These are phyloP conservation scores for Neonectria ditissima DNA, from an alignment of 2,329 filamentous ascomycete genomes.

Conservation along the genomic window DNA sequence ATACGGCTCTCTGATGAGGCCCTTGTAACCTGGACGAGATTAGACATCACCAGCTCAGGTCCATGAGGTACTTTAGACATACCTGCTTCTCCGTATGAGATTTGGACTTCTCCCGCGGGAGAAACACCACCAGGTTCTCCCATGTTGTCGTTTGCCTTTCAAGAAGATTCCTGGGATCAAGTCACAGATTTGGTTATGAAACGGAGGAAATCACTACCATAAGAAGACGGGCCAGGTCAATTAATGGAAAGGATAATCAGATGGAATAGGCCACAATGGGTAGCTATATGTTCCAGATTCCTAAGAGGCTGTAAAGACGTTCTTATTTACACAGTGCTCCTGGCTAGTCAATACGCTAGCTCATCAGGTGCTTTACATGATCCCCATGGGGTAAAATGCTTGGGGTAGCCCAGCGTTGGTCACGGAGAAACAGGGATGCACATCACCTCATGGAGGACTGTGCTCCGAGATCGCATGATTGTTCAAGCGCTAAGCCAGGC, in stretches of 20 bases:
- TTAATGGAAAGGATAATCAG: not conserved
- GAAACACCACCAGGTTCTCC: conserved; percentile 11
- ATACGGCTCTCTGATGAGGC: conserved; percentile 20
- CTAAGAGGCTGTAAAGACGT: not conserved
- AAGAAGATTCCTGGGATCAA: not conserved
- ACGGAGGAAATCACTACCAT: no score
- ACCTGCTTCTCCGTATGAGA: conserved; percentile 22
- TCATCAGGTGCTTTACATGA: not conserved
- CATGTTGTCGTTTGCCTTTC: not conserved
- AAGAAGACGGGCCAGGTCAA: not conserved
- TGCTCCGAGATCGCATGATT: conserved; percentile 24
- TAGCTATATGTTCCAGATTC: conserved; percentile 11
- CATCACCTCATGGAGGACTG: conserved; percentile 1
- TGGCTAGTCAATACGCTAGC: conserved; percentile 13
- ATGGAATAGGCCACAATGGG: not conserved
- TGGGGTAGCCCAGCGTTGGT: conserved; percentile 1
- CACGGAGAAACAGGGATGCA: not conserved
- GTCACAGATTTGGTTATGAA: not conserved
- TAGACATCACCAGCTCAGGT: not conserved
- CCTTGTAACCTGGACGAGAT: conserved; percentile 12
- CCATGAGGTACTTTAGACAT: not conserved
- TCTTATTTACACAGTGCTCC: not conserved
- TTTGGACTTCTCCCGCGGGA: conserved; percentile 12
- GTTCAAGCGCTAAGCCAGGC: not conserved
- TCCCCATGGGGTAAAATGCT: conserved; percentile 24